Evolutionary conservation across 1,284 basidiomycete genomes (phyloP).

Genomic region (Veloporphyrellus conicus): DNA sequence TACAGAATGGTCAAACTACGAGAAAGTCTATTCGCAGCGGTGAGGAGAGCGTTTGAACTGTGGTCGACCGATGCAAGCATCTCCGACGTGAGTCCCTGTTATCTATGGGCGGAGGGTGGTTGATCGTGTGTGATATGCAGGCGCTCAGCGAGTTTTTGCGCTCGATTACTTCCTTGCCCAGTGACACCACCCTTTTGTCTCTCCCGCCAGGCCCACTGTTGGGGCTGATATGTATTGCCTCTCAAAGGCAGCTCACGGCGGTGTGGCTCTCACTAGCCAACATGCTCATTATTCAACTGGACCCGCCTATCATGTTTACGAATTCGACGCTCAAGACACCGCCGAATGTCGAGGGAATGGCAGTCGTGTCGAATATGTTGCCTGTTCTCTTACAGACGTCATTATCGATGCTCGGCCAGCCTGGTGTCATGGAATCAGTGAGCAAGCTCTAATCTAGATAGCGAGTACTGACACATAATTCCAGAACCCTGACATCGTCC

Average conservation of each 20-base stretch:
- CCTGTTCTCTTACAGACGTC: conserved; percentile 61
- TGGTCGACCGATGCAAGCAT: conserved; percentile 76
- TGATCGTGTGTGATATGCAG: conserved; percentile 37
- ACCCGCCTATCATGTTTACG: conserved; percentile 58
- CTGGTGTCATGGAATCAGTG: conserved; percentile 69
- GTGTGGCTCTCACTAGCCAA: conserved; percentile 80
- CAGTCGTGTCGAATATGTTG: conserved; percentile 52
- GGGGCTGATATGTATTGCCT: conserved; percentile 71
- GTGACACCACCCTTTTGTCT: conserved; percentile 72
- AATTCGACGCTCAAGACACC: conserved; percentile 40
- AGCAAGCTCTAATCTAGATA: conserved; percentile 21
- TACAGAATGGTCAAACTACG: conserved; percentile 60
- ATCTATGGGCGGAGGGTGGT: not conserved
- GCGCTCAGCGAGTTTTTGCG: conserved; percentile 77
- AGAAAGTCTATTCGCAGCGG: conserved; percentile 55
- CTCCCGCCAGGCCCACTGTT: conserved; percentile 75
- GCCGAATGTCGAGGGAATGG: conserved; percentile 40
- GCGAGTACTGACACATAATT: conserved; percentile 9
- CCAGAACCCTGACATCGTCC: conserved; percentile 84
- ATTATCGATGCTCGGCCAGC: conserved; percentile 50
- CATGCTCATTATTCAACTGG: conserved; percentile 74
- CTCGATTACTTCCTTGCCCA: conserved; percentile 69
- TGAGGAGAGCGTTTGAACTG: conserved; percentile 59
- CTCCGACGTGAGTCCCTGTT: conserved; percentile 56
- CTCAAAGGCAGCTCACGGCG: conserved; percentile 69